phyloP scores from a whole-genome alignment of 176 grass and related monocot species.

The Echinochloa phyllopogon region DNA sequence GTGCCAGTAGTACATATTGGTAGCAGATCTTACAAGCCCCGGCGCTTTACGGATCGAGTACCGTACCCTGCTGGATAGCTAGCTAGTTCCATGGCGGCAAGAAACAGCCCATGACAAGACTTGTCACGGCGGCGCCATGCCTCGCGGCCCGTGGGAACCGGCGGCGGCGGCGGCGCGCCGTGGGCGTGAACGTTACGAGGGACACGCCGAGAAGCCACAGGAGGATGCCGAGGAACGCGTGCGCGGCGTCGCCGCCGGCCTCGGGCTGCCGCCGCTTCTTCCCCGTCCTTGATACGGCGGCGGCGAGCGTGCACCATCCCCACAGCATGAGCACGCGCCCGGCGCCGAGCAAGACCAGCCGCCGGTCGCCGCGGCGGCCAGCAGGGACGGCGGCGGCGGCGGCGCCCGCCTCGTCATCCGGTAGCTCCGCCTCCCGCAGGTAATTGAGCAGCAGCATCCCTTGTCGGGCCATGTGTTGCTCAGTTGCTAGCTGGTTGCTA shows the following conservation, averaged over 20 bases:
- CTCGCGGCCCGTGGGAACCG: not conserved
- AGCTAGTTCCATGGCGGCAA: not conserved
- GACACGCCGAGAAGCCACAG: conserved; percentile 11
- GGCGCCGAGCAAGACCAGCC: not conserved
- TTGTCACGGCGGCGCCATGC: not conserved
- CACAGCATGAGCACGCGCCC: conserved; percentile 26
- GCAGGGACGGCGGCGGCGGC: not conserved
- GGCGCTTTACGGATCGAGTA: no score
- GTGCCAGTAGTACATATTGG: no score
- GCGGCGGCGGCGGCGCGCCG: not conserved
- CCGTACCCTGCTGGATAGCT: no score
- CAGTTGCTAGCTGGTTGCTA: no score
- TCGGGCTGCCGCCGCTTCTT: not conserved
- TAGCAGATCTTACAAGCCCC: no score
- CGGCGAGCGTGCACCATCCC: not conserved
- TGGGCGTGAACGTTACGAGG: not conserved
- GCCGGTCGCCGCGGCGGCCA: not conserved
- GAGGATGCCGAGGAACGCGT: not conserved
- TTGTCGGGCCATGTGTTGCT: not conserved
- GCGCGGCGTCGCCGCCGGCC: not conserved
- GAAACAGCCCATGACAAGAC: not conserved
- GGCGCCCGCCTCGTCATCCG: no score
- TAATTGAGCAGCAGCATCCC: not conserved
- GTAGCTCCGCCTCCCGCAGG: no score
- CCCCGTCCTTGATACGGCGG: not conserved